Conservation (phyloP, 345 rosid genomes). For the Cochlearia excelsa region DNA sequence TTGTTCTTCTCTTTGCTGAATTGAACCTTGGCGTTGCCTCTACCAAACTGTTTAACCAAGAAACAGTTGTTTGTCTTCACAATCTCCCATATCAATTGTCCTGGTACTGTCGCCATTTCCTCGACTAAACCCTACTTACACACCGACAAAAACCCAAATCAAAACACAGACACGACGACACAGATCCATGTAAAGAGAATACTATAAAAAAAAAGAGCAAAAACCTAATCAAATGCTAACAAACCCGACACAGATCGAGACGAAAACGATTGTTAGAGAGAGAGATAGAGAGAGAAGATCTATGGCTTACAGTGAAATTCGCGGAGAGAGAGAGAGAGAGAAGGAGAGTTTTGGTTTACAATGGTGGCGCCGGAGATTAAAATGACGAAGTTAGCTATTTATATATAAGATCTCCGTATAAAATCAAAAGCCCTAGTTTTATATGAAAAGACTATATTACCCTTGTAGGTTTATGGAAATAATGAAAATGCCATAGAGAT, state of each 20-base stretch:
- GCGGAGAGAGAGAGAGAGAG: constrained; percentile 14
- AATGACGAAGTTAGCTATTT: constrained; percentile 22
- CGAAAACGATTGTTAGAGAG: too few species aligned
- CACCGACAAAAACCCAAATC: constrained; percentile 7
- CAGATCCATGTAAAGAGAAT: constrained; percentile 2
- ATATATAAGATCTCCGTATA: constrained; percentile 18
- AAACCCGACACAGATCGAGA: background rate
- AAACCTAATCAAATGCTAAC: too few species aligned
- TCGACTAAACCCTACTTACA: background rate
- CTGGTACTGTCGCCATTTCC: constrained; percentile 72
- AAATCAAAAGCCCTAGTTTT: constrained; percentile 26
- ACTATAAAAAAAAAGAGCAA: background rate
- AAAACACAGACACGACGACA: background rate
- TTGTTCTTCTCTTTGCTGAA: constrained; percentile 80
- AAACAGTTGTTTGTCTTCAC: constrained; percentile 74
- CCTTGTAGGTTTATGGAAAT: background rate
- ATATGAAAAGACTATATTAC: background rate
- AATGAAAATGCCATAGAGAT: background rate
- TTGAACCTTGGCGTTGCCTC: constrained; percentile 53
- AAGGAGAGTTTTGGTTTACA: background rate
- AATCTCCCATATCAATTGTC: constrained; percentile 74
- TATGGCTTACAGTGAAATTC: constrained; percentile 28
- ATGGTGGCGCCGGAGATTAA: constrained; percentile 34
- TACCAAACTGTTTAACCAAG: constrained; percentile 70
- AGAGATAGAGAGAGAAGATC: background rate